A percentile compares a stretch with the other conserved stretches of the same genome.
phyloP scores from a whole-genome alignment of 179 eudicot species.

The Spergularia azorica region DNA sequence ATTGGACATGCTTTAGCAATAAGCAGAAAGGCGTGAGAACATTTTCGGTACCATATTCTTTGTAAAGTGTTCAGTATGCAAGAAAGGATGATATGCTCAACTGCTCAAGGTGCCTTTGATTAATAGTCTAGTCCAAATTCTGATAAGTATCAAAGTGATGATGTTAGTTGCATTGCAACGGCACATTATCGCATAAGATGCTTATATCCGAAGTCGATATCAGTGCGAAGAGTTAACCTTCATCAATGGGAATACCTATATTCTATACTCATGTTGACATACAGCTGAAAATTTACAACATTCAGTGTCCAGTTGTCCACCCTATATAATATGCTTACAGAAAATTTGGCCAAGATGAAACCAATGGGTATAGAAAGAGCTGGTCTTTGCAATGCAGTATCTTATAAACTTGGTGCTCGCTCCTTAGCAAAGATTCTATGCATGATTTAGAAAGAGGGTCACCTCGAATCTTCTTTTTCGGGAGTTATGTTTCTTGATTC shows the following conservation, averaged over 20 bases:
- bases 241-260: constrained; percentile 1
- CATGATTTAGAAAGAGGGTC: constrained; percentile 7
- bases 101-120: not conserved
- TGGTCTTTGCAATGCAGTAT: constrained; percentile 9
- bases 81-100: too few species aligned
- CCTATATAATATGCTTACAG: constrained; percentile 17
- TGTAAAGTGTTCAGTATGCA: too few species aligned
- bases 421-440: constrained; percentile 12
- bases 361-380: not conserved
- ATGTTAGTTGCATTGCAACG: not conserved
- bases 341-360: not conserved
- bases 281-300: constrained; percentile 14
- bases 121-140: not conserved
- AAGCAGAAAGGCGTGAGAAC: too few species aligned
- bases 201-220: not conserved
- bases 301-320: constrained; percentile 2
- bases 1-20: too few species aligned
- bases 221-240: not conserved
- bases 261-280: constrained; percentile 16
- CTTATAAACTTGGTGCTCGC: constrained; percentile 24
- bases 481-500: constrained; percentile 23
- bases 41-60: too few species aligned
- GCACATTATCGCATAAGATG: not conserved
- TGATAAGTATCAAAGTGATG: not conserved
- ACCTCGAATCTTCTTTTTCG: constrained; percentile 14